Evolutionary conservation across 129 eudicot species (phyloP).

Genomic region (Artemisia annua): DNA sequence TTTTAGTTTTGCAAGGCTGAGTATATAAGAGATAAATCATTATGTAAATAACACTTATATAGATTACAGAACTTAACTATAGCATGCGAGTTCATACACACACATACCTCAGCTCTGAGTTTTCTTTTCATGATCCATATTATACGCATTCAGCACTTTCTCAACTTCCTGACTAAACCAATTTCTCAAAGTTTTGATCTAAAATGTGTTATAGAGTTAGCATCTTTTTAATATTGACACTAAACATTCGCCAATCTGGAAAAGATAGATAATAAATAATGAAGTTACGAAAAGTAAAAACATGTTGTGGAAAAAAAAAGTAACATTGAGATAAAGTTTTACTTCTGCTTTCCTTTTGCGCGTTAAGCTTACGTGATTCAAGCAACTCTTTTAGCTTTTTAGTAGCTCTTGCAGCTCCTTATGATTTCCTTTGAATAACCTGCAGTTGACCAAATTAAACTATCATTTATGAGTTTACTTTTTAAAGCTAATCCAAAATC

Average conservation of each 20-base stretch:
- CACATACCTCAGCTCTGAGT: conserved; percentile 75
- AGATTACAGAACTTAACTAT: conserved; percentile 3
- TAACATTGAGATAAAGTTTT: conserved; percentile 6
- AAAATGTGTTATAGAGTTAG: conserved; percentile 20
- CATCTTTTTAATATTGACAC: not conserved
- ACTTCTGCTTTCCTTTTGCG: conserved; percentile 61
- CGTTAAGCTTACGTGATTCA: conserved; percentile 62
- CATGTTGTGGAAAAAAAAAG: conserved; percentile 1
- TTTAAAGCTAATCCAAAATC: too few species aligned
- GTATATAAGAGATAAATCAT: conserved; percentile 23
- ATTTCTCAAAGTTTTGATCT: conserved; percentile 75
- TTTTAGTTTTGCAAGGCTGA: conserved; percentile 75
- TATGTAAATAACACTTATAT: not conserved
- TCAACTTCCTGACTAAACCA: conserved; percentile 94
- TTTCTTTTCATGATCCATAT: conserved; percentile 76
- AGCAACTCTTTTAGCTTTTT: conserved; percentile 66
- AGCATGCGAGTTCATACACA: not conserved
- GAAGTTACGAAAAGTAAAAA: conserved; percentile 18
- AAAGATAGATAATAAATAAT: conserved; percentile 9
- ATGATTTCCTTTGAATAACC: conserved; percentile 64
- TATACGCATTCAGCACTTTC: conserved; percentile 78
- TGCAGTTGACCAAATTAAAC: too few species aligned
- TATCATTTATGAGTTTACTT: too few species aligned
- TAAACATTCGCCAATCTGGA: conserved; percentile 44
- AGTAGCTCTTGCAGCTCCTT: conserved; percentile 76